A percentile compares a stretch with the other conserved stretches of the same genome.
These are phyloP conservation scores for Sclerotinia borealis DNA, from an alignment of 2,329 filamentous ascomycete genomes.

Conservation along the genomic window DNA sequence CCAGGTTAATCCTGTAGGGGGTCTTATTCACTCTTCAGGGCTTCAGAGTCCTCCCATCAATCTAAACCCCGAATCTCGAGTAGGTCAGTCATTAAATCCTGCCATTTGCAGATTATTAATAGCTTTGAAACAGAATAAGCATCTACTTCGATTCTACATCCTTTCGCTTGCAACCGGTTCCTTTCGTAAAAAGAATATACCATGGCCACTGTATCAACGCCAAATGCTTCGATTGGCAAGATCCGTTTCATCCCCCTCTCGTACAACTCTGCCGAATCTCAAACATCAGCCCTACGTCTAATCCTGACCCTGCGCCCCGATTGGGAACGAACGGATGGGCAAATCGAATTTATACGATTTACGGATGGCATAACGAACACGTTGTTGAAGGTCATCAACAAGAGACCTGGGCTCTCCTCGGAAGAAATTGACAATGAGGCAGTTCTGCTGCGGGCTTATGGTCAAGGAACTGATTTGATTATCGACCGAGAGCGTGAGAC, in stretches of 20 bases:
- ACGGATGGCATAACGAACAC: conserved; percentile 99
- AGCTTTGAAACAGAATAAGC: not conserved
- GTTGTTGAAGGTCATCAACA: conserved; percentile 70
- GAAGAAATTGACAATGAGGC: conserved; percentile 78
- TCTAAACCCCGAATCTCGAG: not conserved
- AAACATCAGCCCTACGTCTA: conserved; percentile 72
- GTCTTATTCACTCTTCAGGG: not conserved
- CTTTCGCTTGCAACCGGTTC: not conserved
- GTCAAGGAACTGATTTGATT: conserved; percentile 85
- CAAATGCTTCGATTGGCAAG: conserved; percentile 24
- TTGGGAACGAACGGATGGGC: conserved; percentile 68
- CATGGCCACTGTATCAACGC: conserved; percentile 12
- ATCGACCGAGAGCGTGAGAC: conserved; percentile 89
- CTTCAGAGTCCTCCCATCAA: not conserved
- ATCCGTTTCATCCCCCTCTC: conserved; percentile 64
- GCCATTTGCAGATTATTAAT: conserved; percentile 6
- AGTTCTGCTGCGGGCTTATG: conserved; percentile 86
- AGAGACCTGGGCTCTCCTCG: conserved; percentile 60
- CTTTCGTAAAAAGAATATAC: conserved; percentile 5
- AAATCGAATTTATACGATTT: conserved; percentile 82
- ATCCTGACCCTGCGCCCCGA: conserved; percentile 75
- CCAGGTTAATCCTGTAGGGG: not conserved
- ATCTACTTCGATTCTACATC: not conserved
- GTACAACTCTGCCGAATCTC: conserved; percentile 72
- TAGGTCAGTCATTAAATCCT: not conserved